These are phyloP conservation scores for Pouteria campechiana DNA, from an alignment of 179 eudicot genomes.

Conservation along the genomic window DNA sequence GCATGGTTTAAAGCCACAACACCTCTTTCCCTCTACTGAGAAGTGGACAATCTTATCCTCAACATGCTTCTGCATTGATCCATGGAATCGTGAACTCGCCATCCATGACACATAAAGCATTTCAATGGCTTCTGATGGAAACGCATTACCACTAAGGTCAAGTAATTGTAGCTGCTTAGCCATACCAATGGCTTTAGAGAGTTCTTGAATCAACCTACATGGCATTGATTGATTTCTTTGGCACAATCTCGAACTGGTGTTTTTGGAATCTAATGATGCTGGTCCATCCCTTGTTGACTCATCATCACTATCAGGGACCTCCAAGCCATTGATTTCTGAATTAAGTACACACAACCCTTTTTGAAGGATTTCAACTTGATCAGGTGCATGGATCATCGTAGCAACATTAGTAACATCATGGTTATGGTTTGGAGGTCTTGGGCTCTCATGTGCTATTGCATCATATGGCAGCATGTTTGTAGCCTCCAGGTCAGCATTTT, in stretches of 20 bases:
- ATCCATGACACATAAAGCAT: slow-evolving; percentile 59
- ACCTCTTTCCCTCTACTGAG: slow-evolving; percentile 34
- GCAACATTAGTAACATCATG: slow-evolving; percentile 6
- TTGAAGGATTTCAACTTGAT: slow-evolving; percentile 12
- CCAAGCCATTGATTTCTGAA: slow-evolving; percentile 20
- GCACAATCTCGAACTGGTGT: slow-evolving; percentile 23
- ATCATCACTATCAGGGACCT: slow-evolving; percentile 81
- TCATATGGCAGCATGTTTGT: slow-evolving; percentile 4
- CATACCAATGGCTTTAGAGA: slow-evolving; percentile 36
- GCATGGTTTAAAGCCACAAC: slow-evolving; percentile 66
- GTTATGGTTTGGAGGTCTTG: slow-evolving; percentile 4
- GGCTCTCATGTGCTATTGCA: slow-evolving; percentile 2
- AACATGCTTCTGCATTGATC: slow-evolving; percentile 33
- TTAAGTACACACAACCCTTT: slow-evolving; percentile 13
- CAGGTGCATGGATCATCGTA: slow-evolving; percentile 1
- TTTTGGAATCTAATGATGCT: slow-evolving; percentile 15
- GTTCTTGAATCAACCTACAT: slow-evolving; percentile 21
- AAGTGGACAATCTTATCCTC: slow-evolving; percentile 45
- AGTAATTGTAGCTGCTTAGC: slow-evolving; percentile 49
- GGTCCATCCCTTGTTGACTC: slow-evolving; percentile 8
- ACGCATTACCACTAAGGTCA: slow-evolving; percentile 73
- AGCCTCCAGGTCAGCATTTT: slow-evolving; percentile 29
- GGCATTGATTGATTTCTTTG: slow-evolving; percentile 6
- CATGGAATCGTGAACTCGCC: slow-evolving; percentile 28
- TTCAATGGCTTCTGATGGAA: slow-evolving; percentile 33